Evolutionary conservation across 1,284 basidiomycete genomes (phyloP).

Genomic region (Cryptococcus sp.): DNA sequence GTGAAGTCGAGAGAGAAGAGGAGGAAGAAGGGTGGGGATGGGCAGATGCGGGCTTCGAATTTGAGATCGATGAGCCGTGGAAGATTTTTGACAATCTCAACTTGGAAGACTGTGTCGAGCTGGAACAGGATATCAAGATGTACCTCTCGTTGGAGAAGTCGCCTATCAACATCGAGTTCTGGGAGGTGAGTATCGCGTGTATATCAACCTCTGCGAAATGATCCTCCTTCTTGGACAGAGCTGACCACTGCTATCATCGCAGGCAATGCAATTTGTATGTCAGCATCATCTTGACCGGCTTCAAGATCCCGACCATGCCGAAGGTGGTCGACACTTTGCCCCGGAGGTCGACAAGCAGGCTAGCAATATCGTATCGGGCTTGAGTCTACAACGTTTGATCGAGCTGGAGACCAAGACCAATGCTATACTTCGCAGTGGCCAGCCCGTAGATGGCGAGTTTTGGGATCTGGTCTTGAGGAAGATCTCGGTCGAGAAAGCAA

Average conservation of each 20-base stretch:
- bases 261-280: conserved; percentile 97
- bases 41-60: conserved; percentile 86
- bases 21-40: conserved; percentile 68
- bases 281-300: conserved; percentile 86
- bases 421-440: conserved; percentile 82
- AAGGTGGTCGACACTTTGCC: conserved; percentile 46
- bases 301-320: conserved; percentile 53
- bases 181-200: conserved; percentile 68
- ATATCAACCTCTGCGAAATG: no score
- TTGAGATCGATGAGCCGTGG: conserved; percentile 97
- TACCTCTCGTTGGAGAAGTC: conserved; percentile 85
- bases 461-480: conserved; percentile 93
- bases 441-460: conserved; percentile 95
- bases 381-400: conserved; percentile 75
- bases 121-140: conserved; percentile 91
- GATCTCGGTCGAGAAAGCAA: conserved; percentile 97
- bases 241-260: background rate
- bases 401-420: conserved; percentile 84
- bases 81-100: conserved; percentile 91
- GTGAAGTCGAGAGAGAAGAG: conserved; percentile 55
- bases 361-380: conserved; percentile 42
- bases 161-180: conserved; percentile 89
- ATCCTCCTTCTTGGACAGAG: no score
- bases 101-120: conserved; percentile 82
- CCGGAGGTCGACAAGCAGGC: conserved; percentile 41